Conservation (phyloP, 371 early-diverging fungal genomes). For the Lichtheimia corymbifera region DNA sequence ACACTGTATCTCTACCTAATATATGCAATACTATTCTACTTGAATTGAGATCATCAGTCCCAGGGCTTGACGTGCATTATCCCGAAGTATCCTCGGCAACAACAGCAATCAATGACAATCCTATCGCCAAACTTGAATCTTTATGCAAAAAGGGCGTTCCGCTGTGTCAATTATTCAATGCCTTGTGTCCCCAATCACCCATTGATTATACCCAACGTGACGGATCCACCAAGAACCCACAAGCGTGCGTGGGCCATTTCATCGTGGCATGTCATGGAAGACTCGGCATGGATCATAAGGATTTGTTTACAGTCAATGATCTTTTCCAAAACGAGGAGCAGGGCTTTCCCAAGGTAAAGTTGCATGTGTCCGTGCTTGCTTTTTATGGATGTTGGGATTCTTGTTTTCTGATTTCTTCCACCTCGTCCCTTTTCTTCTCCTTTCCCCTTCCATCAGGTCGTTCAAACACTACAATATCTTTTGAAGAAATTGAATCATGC, state of each 20-base stretch:
- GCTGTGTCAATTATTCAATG: slow-evolving; percentile 82
- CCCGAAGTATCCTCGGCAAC: slow-evolving; percentile 23
- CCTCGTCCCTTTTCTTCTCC: no score
- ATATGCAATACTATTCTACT: neutral
- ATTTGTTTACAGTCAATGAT: slow-evolving; percentile 82
- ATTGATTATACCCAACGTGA: slow-evolving; percentile 48
- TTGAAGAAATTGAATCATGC: slow-evolving; percentile 25
- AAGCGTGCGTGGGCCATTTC: slow-evolving; percentile 79
- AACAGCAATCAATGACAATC: slow-evolving; percentile 50
- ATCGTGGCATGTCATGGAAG: slow-evolving; percentile 73
- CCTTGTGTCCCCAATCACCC: slow-evolving; percentile 58
- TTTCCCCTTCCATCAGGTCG: slow-evolving; percentile 25
- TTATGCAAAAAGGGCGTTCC: slow-evolving; percentile 88
- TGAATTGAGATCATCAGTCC: neutral
- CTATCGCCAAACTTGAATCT: slow-evolving; percentile 83
- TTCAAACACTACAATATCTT: slow-evolving; percentile 24
- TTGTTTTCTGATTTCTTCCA: no score
- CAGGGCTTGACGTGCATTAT: no score
- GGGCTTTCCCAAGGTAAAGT: slow-evolving; percentile 89
- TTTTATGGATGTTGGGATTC: neutral
- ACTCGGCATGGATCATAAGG: slow-evolving; percentile 67
- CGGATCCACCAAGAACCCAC: slow-evolving; percentile 61
- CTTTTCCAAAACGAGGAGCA: slow-evolving; percentile 92
- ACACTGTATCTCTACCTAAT: no score
- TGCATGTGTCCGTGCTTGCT: neutral